Conservation (phyloP, 805 yeast genomes). For the Wickerhamiella allomyrinae region DNA sequence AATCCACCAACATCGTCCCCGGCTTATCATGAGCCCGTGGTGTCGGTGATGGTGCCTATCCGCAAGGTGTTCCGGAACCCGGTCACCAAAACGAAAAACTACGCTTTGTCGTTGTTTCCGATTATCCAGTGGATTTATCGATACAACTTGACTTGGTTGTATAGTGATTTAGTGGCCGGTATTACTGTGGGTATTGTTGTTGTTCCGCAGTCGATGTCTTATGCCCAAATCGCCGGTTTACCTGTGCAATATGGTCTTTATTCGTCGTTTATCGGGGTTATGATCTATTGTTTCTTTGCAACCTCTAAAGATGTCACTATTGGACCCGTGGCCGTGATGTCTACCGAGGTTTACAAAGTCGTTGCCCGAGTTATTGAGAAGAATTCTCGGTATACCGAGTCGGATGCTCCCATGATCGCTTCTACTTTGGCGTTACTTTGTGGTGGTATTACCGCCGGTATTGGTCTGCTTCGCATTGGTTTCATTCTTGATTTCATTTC, state of each 20-base stretch:
- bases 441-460: slow-evolving; percentile 71
- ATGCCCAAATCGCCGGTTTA: slow-evolving; percentile 74
- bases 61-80: slow-evolving; percentile 11
- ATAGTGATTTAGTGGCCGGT: slow-evolving; percentile 79
- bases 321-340: slow-evolving; percentile 97
- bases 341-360: slow-evolving; percentile 68
- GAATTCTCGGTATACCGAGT: slow-evolving; percentile 28
- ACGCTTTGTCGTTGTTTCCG: slow-evolving; percentile 59
- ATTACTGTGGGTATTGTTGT: slow-evolving; percentile 84
- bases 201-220: slow-evolving; percentile 94
- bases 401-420: slow-evolving; percentile 59
- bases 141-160: slow-evolving; percentile 67
- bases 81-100: slow-evolving; percentile 24
- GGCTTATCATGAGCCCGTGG: slow-evolving; percentile 4
- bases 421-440: slow-evolving; percentile 65
- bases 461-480: slow-evolving; percentile 74
- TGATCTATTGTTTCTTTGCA: slow-evolving; percentile 79
- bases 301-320: slow-evolving; percentile 91
- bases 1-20: background rate
- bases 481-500: slow-evolving; percentile 82
- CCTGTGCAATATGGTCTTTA: slow-evolving; percentile 77
- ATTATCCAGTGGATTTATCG: slow-evolving; percentile 71
- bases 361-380: slow-evolving; percentile 46
- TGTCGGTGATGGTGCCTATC: slow-evolving; percentile 10
- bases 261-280: slow-evolving; percentile 83